phyloP scores from a whole-genome alignment of 352 stramenopile genomes.

The Pythium brachiatum region DNA sequence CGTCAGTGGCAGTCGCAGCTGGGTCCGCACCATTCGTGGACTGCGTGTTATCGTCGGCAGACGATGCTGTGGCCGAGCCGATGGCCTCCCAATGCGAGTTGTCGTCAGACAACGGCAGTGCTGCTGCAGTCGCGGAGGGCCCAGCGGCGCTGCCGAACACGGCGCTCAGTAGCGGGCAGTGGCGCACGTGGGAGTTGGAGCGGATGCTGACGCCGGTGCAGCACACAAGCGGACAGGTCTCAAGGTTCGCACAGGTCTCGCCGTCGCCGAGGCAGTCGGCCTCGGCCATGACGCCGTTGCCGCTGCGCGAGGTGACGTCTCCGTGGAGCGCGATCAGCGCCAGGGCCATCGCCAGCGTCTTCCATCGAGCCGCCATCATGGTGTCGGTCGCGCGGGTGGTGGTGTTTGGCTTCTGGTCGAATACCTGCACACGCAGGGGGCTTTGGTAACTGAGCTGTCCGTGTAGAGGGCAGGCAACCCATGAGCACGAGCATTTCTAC shows the following conservation, averaged over 20 bases:
- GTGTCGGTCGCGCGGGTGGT: not conserved
- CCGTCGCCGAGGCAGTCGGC: constrained; percentile 23
- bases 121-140: not conserved
- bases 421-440: not conserved
- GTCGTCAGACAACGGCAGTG: not conserved
- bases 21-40: not conserved
- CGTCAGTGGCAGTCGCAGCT: constrained; percentile 6
- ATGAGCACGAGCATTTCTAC: not conserved
- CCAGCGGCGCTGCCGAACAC: constrained; percentile 5
- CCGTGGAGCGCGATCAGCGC: constrained; percentile 7
- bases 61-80: not conserved
- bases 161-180: constrained; percentile 4
- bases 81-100: not conserved
- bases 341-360: not conserved
- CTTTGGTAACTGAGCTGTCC: not conserved
- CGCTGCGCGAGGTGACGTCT: not conserved
- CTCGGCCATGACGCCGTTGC: constrained; percentile 1
- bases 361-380: constrained; percentile 8
- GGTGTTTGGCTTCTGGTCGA: constrained; percentile 1
- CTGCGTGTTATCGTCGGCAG: not conserved
- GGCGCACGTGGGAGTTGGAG: not conserved
- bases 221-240: constrained; percentile 13
- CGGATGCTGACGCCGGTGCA: constrained; percentile 13
- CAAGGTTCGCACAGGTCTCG: not conserved
- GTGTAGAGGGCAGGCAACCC: not conserved